These are phyloP conservation scores for Aspergillus spinulosporus DNA, from an alignment of 2,329 filamentous ascomycete genomes.

Conservation along the genomic window DNA sequence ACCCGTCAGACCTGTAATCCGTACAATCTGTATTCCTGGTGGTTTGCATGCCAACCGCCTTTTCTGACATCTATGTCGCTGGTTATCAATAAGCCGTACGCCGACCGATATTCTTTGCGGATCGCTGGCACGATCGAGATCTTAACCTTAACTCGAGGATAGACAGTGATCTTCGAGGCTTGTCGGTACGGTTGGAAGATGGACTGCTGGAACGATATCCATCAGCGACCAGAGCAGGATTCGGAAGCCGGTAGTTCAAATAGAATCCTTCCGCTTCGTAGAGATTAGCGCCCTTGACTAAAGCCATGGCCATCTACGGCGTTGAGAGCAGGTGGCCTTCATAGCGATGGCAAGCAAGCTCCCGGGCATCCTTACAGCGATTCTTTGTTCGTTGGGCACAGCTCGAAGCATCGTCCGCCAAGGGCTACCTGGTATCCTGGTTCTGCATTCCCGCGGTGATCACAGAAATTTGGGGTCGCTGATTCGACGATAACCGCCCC, in stretches of 20 bases:
- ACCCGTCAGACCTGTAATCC: too few species aligned
- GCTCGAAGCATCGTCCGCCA: conserved; percentile 16
- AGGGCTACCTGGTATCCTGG: neutral
- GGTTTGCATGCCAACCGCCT: neutral
- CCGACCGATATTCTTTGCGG: neutral
- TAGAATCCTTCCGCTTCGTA: too few species aligned
- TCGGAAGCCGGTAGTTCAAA: too few species aligned
- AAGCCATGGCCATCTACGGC: too few species aligned
- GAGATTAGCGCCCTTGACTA: too few species aligned
- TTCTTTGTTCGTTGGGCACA: conserved; percentile 21
- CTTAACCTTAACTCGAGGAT: conserved; percentile 9
- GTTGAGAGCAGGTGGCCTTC: neutral
- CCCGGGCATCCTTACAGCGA: neutral
- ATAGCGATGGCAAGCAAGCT: conserved; percentile 4
- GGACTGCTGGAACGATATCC: too few species aligned
- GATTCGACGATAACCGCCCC: conserved; percentile 11
- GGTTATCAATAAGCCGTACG: neutral
- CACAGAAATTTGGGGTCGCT: conserved; percentile 2
- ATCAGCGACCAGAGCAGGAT: too few species aligned
- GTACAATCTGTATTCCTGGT: neutral
- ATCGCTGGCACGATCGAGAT: conserved; percentile 14
- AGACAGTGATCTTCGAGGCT: conserved; percentile 13
- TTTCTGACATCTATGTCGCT: neutral
- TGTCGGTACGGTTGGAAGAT: neutral
- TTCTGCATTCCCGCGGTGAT: conserved; percentile 9